phyloP scores from a whole-genome alignment of 768 basidiomycete species.

The Serpula lacrymans region DNA sequence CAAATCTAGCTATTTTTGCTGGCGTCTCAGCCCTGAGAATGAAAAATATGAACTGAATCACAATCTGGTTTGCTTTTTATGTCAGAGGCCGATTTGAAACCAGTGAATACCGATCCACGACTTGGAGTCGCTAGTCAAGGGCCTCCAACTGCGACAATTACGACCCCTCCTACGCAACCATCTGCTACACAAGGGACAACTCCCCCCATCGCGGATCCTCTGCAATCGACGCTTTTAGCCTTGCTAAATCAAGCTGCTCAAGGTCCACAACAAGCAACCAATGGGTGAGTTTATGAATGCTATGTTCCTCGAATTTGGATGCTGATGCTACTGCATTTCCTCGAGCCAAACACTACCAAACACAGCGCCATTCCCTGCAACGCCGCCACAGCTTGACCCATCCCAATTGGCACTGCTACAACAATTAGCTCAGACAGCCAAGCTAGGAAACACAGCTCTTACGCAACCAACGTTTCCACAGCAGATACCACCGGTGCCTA shows the following conservation, averaged over 20 bases:
- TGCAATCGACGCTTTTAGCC: slow-evolving; percentile 67
- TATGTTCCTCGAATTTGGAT: slow-evolving; percentile 4
- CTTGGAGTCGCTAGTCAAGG: slow-evolving; percentile 31
- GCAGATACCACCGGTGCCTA: slow-evolving; percentile 12
- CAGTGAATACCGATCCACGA: slow-evolving; percentile 37
- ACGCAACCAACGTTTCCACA: slow-evolving; percentile 28
- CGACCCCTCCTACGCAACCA: slow-evolving; percentile 23
- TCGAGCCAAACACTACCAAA: slow-evolving; percentile 65
- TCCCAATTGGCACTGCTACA: slow-evolving; percentile 71
- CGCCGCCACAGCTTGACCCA: slow-evolving; percentile 41
- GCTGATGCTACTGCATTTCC: slow-evolving; percentile 5
- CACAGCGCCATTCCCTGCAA: slow-evolving; percentile 29
- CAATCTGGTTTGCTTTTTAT: slow-evolving; percentile 50
- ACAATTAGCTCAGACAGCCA: slow-evolving; percentile 67
- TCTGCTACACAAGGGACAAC: slow-evolving; percentile 20
- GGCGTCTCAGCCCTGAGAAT: slow-evolving; percentile 37
- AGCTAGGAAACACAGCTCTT: slow-evolving; percentile 26
- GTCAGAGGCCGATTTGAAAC: slow-evolving; percentile 50
- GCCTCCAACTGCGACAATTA: slow-evolving; percentile 22
- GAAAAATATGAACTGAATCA: slow-evolving; percentile 69
- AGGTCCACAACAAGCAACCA: slow-evolving; percentile 30
- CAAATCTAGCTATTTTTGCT: slow-evolving; percentile 61
- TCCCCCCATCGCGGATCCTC: slow-evolving; percentile 16
- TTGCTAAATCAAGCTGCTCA: slow-evolving; percentile 66
- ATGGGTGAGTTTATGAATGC: slow-evolving; percentile 34